A percentile compares a stretch with the other conserved stretches of the same genome.
Conservation (phyloP, 1,139 yeast species). For the Lodderomyces elongisporus region DNA sequence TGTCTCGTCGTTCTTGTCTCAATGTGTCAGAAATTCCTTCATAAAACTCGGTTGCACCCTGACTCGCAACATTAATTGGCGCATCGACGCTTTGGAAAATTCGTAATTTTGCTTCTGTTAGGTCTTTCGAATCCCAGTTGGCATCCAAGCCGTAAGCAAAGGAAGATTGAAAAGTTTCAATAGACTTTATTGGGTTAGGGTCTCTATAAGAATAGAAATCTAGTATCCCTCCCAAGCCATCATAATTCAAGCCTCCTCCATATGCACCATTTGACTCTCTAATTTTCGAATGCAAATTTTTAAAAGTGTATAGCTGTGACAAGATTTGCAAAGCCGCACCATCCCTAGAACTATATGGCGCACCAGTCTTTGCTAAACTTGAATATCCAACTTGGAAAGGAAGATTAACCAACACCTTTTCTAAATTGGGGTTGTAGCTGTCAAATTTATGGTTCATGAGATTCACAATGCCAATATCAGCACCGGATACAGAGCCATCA, state of each 20-base stretch:
- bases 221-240: conserved; percentile 75
- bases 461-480: conserved; percentile 3
- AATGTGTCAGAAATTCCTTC: conserved; percentile 73
- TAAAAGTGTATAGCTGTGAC: conserved; percentile 75
- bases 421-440: conserved; percentile 5
- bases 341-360: conserved; percentile 62
- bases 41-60: conserved; percentile 63
- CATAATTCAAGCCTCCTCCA: conserved; percentile 89
- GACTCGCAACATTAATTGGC: conserved; percentile 75
- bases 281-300: conserved; percentile 80
- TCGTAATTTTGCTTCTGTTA: conserved; percentile 85
- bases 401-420: conserved; percentile 51
- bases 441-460: conserved; percentile 5
- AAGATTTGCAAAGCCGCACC: conserved; percentile 84
- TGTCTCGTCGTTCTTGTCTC: conserved; percentile 75
- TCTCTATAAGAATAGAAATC: conserved; percentile 89
- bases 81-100: conserved; percentile 91
- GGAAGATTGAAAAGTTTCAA: conserved; percentile 56
- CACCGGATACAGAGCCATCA: no score
- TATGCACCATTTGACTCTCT: conserved; percentile 97
- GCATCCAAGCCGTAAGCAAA: conserved; percentile 52
- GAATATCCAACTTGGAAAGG: conserved; percentile 91
- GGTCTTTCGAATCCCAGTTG: conserved; percentile 51
- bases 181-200: conserved; percentile 75
- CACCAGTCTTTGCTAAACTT: conserved; percentile 64